phyloP scores from a whole-genome alignment of 208 protist genomes.

The Acanthamoeba rhysodes region DNA sequence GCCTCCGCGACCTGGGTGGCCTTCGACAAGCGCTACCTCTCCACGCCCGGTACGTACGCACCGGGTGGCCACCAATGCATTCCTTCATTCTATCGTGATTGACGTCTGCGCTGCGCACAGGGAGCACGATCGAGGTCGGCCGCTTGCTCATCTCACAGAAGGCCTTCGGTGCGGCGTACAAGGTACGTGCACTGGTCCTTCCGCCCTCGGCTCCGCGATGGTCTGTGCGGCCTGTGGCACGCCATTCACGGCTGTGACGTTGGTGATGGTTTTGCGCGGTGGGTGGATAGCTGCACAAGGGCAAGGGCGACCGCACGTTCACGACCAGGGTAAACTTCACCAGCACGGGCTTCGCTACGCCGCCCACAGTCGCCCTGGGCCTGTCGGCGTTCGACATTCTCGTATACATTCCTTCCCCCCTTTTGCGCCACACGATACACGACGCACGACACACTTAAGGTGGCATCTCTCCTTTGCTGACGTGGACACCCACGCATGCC shows the following conservation, averaged over 20 bases:
- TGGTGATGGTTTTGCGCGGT: too few relatives aligned
- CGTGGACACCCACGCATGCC: background rate
- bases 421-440: background rate
- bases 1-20: constrained; percentile 27
- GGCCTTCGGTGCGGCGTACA: constrained; percentile 33
- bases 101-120: background rate
- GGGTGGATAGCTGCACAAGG: constrained; percentile 19
- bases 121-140: constrained; percentile 20
- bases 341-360: background rate
- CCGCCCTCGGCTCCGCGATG: background rate
- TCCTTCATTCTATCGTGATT: background rate
- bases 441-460: background rate
- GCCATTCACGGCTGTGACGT: background rate
- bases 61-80: background rate
- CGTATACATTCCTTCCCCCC: background rate
- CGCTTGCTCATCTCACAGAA: constrained; percentile 42
- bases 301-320: constrained; percentile 70
- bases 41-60: background rate
- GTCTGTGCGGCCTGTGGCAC: background rate
- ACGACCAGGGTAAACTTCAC: constrained; percentile 24
- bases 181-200: background rate
- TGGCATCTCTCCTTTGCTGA: background rate
- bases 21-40: constrained; percentile 55
- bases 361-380: constrained; percentile 33
- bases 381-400: constrained; percentile 71